Evolutionary conservation across 495 filamentous ascomycete genomes (phyloP), one percentile per base, ranked within the genome.

Genomic region (Penicillium soppii): DNA sequence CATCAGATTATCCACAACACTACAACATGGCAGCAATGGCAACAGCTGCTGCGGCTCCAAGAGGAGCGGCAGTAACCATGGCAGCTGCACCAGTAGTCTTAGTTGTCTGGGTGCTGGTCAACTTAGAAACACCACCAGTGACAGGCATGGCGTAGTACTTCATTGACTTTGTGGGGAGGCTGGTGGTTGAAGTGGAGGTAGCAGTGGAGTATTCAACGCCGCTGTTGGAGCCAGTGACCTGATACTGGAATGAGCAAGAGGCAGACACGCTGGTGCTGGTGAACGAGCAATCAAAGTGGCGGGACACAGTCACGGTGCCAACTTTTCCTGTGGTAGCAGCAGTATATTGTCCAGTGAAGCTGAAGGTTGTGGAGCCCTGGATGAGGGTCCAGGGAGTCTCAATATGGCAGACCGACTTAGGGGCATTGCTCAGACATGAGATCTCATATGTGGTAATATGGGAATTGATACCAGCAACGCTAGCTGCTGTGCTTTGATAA

Each of bases 371-470:
- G 17, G 50, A 47, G 40, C 61, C 63, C 17, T 57, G 53, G 36
- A 67, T 54, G 25, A 67, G 27, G 30, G 63, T 67, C 22, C 36
- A 53, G 25, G 63, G 59, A 1, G 41, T 38, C 15, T 56, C 20
- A 22, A 61, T 45, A 10, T 52, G 9, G 35, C 63, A 67, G 36
- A 53, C 51, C 12, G 47, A 45, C 29, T 32, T 32, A 12, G 29
- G 29, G 1, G 63, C 63, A 26, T 26, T 45, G 27, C 26, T 46
- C 13, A 53, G 7, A 32, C 63, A 67, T 29, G 21, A 27, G 20
- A 67, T 36, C 6, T 58, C 23, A 49, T 62, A 67, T 40, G 63
- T 67, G 22, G 63, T 64, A 2, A 47, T 47, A 4, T 19, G 22
- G 5, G 55, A 47, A 36, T 64, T 60, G 54, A 67, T 47, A 23